Evolutionary conservation across 495 filamentous ascomycete genomes (phyloP).

Genomic region (Hypoxylon intermedium): DNA sequence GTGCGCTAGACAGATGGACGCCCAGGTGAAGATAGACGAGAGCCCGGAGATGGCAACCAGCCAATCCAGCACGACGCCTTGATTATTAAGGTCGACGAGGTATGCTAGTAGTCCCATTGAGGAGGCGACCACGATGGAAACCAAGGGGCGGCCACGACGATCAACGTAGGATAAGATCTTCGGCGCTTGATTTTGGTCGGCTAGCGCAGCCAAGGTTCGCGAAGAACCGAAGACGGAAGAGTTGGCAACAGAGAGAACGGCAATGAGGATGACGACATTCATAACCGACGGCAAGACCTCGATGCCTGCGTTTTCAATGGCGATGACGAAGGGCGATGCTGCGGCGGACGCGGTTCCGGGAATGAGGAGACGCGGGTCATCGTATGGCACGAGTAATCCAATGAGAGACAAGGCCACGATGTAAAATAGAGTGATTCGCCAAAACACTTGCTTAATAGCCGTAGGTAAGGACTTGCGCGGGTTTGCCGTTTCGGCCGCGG

Average conservation of each 20-base stretch:
- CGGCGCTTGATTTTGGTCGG: conserved; percentile 85
- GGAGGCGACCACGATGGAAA: conserved; percentile 73
- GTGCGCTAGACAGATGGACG: conserved; percentile 84
- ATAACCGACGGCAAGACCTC: conserved; percentile 78
- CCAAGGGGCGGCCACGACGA: conserved; percentile 79
- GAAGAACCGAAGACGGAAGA: conserved; percentile 87
- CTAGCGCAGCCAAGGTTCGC: conserved; percentile 83
- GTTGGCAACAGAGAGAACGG: conserved; percentile 87
- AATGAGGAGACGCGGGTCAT: conserved; percentile 64
- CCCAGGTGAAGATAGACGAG: conserved; percentile 92
- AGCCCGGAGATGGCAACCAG: conserved; percentile 89
- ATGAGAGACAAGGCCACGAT: conserved; percentile 75
- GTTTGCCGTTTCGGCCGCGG: conserved; percentile 86
- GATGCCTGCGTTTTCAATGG: conserved; percentile 82
- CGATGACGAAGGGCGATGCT: conserved; percentile 89
- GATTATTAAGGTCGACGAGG: conserved; percentile 70
- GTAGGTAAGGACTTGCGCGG: conserved; percentile 85
- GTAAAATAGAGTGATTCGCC: conserved; percentile 92
- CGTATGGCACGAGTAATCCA: conserved; percentile 77
- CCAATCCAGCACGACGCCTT: conserved; percentile 78
- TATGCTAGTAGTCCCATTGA: conserved; percentile 78
- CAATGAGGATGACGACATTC: conserved; percentile 89
- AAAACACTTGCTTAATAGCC: conserved; percentile 93
- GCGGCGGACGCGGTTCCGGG: conserved; percentile 63
- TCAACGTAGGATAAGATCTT: conserved; percentile 81